Evolutionary conservation across 2,329 filamentous ascomycete species (phyloP), one percentile per base, ranked within the genome.

Genomic region (Pestalotiopsis sp.): DNA sequence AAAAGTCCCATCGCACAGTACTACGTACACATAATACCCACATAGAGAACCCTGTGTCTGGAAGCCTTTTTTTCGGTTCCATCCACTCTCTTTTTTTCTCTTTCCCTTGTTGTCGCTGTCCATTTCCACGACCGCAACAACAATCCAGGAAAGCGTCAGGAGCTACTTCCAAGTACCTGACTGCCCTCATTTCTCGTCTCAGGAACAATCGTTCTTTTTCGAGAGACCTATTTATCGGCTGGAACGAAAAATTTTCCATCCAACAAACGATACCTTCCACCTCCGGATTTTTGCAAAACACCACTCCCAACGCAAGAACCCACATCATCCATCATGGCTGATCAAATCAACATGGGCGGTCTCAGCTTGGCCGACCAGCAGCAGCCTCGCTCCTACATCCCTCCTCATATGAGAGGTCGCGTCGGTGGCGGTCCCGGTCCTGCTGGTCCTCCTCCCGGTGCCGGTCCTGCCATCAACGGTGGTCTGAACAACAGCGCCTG

Each of bases 331-430:
- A 57, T 82, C 79, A 94, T 94, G 92, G 92, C 92, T 81, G 92
- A 93, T 78, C 91, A 95, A 86, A 88, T 96, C 77, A 93, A 94
- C 86, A 94, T 95, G 88, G 88, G 87, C 80, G 89, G 90, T 79
- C 86, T 95, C 77, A 91, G 84, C 82, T 85, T 95, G 72, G 89
- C 82, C 68, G 78, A 82, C 80, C 78, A 81, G 73, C 83, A 85
- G 75, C 75, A 73, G 31, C 76, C 77, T 52, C 91, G 91, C 77
- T 92, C 92, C 68, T 96, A 96, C 86, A 94, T 96, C 74, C 93
- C 93, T 73, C 93, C 93, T 81, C 93, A 96, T 82, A 90, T 95
- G 86, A 91, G 93, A 78, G 84, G 83, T 76, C 88, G 88, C 80
- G 81, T 84, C 75, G 81, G 79, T 68, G 74, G 72, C 63, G 71